phyloP scores from a whole-genome alignment of 208 protist species.

The Porcisia hertigi region DNA sequence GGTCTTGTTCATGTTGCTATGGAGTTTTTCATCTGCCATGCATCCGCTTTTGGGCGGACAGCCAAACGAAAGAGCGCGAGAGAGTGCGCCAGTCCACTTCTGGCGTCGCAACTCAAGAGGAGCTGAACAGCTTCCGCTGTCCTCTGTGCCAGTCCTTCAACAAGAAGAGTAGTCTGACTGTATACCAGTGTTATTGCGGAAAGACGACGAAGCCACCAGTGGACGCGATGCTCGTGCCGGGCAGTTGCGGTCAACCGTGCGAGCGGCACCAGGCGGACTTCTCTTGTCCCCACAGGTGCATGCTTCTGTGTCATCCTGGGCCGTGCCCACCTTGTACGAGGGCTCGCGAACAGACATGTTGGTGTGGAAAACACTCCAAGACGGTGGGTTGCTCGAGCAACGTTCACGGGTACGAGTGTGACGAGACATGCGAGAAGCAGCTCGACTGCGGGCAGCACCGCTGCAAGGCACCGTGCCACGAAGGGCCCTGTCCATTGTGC shows the following conservation, averaged over 20 bases:
- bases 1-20: constrained; percentile 70
- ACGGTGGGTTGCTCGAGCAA: constrained; percentile 80
- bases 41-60: constrained; percentile 58
- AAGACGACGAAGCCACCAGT: constrained; percentile 52
- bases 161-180: constrained; percentile 18
- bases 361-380: constrained; percentile 71
- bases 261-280: constrained; percentile 50
- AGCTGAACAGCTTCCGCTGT: constrained; percentile 62
- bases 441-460: constrained; percentile 80
- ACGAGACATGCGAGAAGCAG: constrained; percentile 64
- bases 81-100: constrained; percentile 32
- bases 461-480: constrained; percentile 87
- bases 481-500: constrained; percentile 86
- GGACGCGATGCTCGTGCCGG: constrained; percentile 72
- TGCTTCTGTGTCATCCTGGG: constrained; percentile 82
- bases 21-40: constrained; percentile 78
- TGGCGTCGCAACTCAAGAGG: constrained; percentile 12
- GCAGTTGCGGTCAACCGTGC: constrained; percentile 79
- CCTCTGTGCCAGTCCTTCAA: constrained; percentile 64
- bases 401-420: constrained; percentile 73
- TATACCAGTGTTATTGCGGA: constrained; percentile 81
- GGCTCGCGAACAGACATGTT: constrained; percentile 72
- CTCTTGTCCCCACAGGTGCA: constrained; percentile 72
- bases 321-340: constrained; percentile 69
- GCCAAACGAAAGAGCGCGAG: constrained; percentile 51